A percentile compares a stretch with the other conserved stretches of the same genome.
Evolutionary conservation across 2,329 filamentous ascomycete species (phyloP).

Genomic region (Albophoma yamanashiensis): DNA sequence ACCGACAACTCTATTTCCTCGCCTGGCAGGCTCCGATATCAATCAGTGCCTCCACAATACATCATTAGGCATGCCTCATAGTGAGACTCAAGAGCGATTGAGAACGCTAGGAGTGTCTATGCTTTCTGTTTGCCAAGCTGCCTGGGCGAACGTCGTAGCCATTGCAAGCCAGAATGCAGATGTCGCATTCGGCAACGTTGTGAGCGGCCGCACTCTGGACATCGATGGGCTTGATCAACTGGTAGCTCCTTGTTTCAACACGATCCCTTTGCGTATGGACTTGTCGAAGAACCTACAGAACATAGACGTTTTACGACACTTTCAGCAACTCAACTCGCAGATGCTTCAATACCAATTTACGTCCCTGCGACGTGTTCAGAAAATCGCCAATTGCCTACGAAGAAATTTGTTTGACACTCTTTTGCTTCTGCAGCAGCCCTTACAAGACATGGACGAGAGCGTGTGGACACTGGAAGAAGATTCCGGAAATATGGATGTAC

Average conservation of each 20-base stretch:
- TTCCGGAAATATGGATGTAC: conserved; percentile 58
- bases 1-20: conserved; percentile 15
- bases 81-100: conserved; percentile 34
- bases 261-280: conserved; percentile 58
- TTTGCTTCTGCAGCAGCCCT: conserved; percentile 63
- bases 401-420: conserved; percentile 66
- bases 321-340: conserved; percentile 52
- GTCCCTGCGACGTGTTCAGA: conserved; percentile 62
- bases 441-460: conserved; percentile 40
- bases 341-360: conserved; percentile 63
- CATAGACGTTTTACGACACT: conserved; percentile 43
- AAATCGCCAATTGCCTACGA: conserved; percentile 26
- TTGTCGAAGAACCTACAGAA: conserved; percentile 38
- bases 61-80: conserved; percentile 25
- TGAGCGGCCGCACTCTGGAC: conserved; percentile 62
- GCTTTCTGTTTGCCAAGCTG: conserved; percentile 57
- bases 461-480: conserved; percentile 50
- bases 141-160: conserved; percentile 58
- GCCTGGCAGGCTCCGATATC: conserved; percentile 9
- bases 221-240: conserved; percentile 58
- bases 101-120: conserved; percentile 49
- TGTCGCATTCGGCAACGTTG: conserved; percentile 78
- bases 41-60: conserved; percentile 17
- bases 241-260: conserved; percentile 90
- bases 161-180: conserved; percentile 47